These are phyloP conservation scores for Wallacemonas sp. DNA, from an alignment of 208 protist genomes.

Conservation along the genomic window DNA sequence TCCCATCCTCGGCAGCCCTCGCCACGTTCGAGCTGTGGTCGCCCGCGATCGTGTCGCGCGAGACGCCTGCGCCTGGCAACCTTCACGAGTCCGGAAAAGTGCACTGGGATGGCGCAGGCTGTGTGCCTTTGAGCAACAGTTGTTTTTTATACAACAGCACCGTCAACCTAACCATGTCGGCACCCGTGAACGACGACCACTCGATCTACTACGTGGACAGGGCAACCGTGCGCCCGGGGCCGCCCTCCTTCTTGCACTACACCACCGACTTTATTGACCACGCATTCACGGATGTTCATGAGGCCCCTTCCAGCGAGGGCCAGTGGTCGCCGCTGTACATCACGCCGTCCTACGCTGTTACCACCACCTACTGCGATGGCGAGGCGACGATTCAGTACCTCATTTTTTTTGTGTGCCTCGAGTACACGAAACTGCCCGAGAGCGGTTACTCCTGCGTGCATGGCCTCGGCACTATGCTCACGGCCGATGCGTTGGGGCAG, in stretches of 20 bases:
- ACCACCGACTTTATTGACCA: not conserved
- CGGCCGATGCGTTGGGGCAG: not conserved
- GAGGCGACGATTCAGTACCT: slow-evolving; percentile 9
- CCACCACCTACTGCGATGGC: not conserved
- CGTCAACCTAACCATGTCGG: slow-evolving; percentile 8
- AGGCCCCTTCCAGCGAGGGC: not conserved
- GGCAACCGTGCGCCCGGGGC: not conserved
- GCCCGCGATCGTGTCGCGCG: not conserved
- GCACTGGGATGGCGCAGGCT: slow-evolving; percentile 9
- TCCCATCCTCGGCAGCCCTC: not conserved
- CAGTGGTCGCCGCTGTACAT: slow-evolving; percentile 9
- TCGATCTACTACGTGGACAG: not conserved
- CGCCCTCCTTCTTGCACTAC: not conserved
- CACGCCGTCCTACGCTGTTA: not conserved
- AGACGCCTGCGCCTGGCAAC: not conserved
- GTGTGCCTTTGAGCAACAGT: not conserved
- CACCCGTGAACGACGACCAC: not conserved
- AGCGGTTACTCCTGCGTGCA: not conserved
- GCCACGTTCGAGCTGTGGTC: slow-evolving; percentile 22
- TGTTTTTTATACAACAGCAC: slow-evolving; percentile 12
- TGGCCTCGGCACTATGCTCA: not conserved
- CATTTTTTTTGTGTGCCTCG: slow-evolving; percentile 18
- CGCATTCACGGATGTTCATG: not conserved
- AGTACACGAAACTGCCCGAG: not conserved
- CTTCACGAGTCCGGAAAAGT: not conserved